These are phyloP conservation scores for Heliosperma pusillum DNA, from an alignment of 148 eudicot genomes.

Conservation along the genomic window DNA sequence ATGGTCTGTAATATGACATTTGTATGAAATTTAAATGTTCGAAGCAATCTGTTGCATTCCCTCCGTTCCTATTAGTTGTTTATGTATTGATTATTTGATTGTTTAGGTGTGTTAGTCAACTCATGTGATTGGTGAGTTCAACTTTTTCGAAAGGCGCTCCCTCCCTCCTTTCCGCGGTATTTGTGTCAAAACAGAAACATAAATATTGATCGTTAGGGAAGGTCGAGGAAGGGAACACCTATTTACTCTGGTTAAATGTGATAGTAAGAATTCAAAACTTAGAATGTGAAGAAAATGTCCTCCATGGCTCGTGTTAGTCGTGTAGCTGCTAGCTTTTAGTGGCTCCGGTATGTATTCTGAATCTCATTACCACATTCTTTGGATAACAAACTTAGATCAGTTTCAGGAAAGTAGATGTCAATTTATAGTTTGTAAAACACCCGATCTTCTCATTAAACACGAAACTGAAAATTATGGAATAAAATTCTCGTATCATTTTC, in stretches of 20 bases:
- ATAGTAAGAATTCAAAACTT: background rate
- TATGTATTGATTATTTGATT: no score
- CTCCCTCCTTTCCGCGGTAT: no score
- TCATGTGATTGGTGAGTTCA: no score
- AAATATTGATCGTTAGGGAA: no score
- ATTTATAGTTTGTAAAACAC: background rate
- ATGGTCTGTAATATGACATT: background rate
- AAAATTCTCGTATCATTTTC: background rate
- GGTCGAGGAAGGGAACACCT: no score
- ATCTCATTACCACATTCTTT: background rate
- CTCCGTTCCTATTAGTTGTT: background rate
- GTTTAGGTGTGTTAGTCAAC: background rate
- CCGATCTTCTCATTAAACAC: background rate
- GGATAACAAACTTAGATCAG: background rate
- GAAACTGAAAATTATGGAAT: background rate
- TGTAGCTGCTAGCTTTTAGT: background rate
- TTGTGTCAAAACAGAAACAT: no score
- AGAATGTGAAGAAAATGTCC: background rate
- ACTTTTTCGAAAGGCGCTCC: no score
- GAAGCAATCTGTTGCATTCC: constrained; percentile 2
- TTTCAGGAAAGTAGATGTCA: background rate
- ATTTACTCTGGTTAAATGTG: background rate
- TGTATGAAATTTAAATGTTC: constrained; percentile 23
- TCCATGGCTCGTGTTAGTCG: background rate
- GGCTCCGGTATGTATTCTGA: background rate